Evolutionary conservation across 2,329 filamentous ascomycete genomes (phyloP), one percentile per base, ranked within the genome.

Genomic region (Fusarium subtropicale): DNA sequence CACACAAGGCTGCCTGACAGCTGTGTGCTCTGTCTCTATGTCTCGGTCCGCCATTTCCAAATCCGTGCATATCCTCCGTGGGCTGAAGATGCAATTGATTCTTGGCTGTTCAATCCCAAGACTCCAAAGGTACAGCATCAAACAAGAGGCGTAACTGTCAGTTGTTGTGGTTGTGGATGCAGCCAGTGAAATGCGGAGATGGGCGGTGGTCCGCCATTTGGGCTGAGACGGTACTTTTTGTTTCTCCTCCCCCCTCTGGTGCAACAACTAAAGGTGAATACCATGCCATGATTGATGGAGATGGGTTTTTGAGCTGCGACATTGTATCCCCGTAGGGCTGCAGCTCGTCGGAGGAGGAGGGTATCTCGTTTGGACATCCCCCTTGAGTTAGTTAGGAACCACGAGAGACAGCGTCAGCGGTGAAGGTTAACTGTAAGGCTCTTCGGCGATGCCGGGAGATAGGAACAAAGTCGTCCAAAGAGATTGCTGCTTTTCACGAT

Each of bases 391-490:
- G 26, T 30, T 20, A 46, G 44, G 30, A 51, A 24, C 47, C 33
- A 36, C 13, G 7, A 41, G 31, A 39, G 41, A 44, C 28, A 50
- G 26, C 34, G 28, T 30, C 62, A 66, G 73, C 69, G 72, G 72
- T 75, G 72, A 75, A 72, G 65, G 50, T 70, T 71, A 71, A 58
- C 68, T 66, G 20, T 20, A 58, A 60, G 50, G 36, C 48, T 26
- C 50, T 62, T 74, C 72, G 72, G 72, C 66, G 72, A 66, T 56
- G 58, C 72, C 72, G 72, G 56, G 47, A 59, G 58, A 64, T 39
- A 46, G 44, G 22, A 52, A 36, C 13, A 31, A 62, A 56, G 64
- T 56, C 8, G 46, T 45, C 70, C 57, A 58, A 57, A 44, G 55
- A 60, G 42, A 66, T 60, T 57, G 56, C 54, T 41, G 36, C 26